phyloP scores from a whole-genome alignment of 495 filamentous ascomycete species.

The Lichenothelia convexa region DNA sequence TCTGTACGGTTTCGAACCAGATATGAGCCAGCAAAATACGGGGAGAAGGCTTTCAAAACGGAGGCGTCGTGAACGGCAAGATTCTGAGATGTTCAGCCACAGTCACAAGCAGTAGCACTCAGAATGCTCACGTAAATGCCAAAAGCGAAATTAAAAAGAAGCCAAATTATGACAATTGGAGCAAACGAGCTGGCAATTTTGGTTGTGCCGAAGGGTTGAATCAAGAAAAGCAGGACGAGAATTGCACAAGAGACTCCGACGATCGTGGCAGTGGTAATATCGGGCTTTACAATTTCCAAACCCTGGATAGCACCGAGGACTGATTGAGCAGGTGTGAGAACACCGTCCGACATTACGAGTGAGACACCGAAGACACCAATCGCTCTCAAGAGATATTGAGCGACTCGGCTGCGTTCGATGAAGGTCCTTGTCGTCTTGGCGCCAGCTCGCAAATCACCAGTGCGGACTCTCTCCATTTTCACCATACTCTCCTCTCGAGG shows the following conservation, averaged over 20 bases:
- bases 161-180: slow-evolving; percentile 58
- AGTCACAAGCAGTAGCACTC: too few species aligned
- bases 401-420: slow-evolving; percentile 36
- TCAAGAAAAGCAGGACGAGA: slow-evolving; percentile 43
- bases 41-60: slow-evolving; percentile 13
- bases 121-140: too few species aligned
- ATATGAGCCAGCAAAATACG: slow-evolving; percentile 9
- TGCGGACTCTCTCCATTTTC: slow-evolving; percentile 36
- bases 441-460: slow-evolving; percentile 30
- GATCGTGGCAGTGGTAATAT: slow-evolving; percentile 35
- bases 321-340: slow-evolving; percentile 38
- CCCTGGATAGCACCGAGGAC: slow-evolving; percentile 55
- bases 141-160: slow-evolving; percentile 44
- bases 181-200: slow-evolving; percentile 48
- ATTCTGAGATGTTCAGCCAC: too few species aligned
- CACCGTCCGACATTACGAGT: slow-evolving; percentile 37
- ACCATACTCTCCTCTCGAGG: slow-evolving; percentile 36
- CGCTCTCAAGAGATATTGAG: slow-evolving; percentile 36
- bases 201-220: slow-evolving; percentile 53
- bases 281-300: slow-evolving; percentile 30
- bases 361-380: slow-evolving; percentile 50
- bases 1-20: slow-evolving; percentile 21
- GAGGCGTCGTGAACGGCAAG: slow-evolving; percentile 7
- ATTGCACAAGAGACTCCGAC: slow-evolving; percentile 53
- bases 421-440: slow-evolving; percentile 33